Evolutionary conservation across 2,329 filamentous ascomycete genomes (phyloP).

Genomic region (Nothopassalora personata): DNA sequence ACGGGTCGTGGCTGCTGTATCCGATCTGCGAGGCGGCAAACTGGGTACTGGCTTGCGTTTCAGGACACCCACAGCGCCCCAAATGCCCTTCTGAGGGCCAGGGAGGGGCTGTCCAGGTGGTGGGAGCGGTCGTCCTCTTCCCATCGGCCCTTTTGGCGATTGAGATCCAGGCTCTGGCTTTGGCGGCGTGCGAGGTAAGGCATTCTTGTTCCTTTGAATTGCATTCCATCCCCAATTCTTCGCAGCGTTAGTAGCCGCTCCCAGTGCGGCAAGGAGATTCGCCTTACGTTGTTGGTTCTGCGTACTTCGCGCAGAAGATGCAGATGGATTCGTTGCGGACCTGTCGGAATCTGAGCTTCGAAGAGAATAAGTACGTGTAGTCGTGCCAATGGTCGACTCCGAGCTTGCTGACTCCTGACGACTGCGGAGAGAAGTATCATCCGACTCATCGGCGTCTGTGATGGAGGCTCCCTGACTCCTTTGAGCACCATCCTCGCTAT

Average conservation of each 20-base stretch:
- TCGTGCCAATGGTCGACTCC: slow-evolving; percentile 1
- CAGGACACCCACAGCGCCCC: slow-evolving; percentile 9
- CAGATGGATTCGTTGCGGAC: slow-evolving; percentile 9
- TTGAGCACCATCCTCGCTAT: neutral
- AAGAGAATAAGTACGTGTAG: slow-evolving; percentile 14
- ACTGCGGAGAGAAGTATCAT: slow-evolving; percentile 1
- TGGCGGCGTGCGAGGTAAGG: slow-evolving; percentile 37
- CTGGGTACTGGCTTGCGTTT: slow-evolving; percentile 16
- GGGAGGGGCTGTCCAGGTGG: slow-evolving; percentile 76
- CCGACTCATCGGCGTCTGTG: neutral
- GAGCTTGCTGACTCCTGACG: slow-evolving; percentile 5
- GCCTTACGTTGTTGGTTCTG: slow-evolving; percentile 19
- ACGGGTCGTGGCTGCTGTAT: neutral
- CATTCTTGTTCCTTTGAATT: slow-evolving; percentile 19
- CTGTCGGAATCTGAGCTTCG: slow-evolving; percentile 13
- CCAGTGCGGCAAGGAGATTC: slow-evolving; percentile 29
- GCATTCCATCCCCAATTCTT: slow-evolving; percentile 31
- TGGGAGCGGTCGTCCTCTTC: slow-evolving; percentile 73
- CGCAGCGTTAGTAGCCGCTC: slow-evolving; percentile 31
- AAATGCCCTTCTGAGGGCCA: slow-evolving; percentile 27
- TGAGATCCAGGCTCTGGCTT: slow-evolving; percentile 15
- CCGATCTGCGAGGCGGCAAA: neutral
- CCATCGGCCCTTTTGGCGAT: slow-evolving; percentile 58
- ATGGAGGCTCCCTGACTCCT: neutral
- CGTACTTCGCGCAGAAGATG: slow-evolving; percentile 5